Percentiles rank a stretch among this genome's conserved stretches.
These are phyloP conservation scores for Fusarium sp. DNA, from an alignment of 2,329 filamentous ascomycete species.

Conservation along the genomic window DNA sequence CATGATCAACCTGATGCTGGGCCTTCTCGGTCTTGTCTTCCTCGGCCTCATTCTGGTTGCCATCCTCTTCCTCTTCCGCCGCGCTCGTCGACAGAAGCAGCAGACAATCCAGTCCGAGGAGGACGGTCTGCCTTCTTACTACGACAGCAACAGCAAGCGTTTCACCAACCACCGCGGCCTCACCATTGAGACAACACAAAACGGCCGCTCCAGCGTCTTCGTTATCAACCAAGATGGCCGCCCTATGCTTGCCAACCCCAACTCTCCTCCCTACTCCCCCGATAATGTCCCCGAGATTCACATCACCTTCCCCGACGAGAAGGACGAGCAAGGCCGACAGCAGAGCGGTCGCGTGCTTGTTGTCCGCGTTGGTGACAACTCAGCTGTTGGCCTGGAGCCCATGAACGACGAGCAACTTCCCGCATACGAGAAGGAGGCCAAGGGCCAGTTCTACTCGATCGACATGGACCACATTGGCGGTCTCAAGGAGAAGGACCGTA, in stretches of 20 bases:
- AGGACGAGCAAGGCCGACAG: conserved; percentile 84
- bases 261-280: conserved; percentile 81
- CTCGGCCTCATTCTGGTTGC: conserved; percentile 76
- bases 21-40: conserved; percentile 82
- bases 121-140: conserved; percentile 76
- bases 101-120: conserved; percentile 53
- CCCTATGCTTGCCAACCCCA: conserved; percentile 80
- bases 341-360: conserved; percentile 91
- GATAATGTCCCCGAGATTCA: conserved; percentile 93
- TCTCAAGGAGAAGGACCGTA: conserved; percentile 85
- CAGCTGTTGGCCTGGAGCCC: conserved; percentile 88
- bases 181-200: conserved; percentile 69
- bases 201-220: conserved; percentile 76
- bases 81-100: conserved; percentile 67
- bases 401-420: conserved; percentile 84
- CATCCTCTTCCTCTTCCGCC: conserved; percentile 79
- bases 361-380: conserved; percentile 89
- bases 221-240: conserved; percentile 83
- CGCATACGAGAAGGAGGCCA: conserved; percentile 86
- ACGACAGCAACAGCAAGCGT: conserved; percentile 66
- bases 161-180: conserved; percentile 67
- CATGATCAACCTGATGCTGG: conserved; percentile 82
- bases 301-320: conserved; percentile 97
- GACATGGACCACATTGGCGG: conserved; percentile 96
- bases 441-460: conserved; percentile 87